A percentile compares a stretch with the other conserved stretches of the same genome.
Conservation (phyloP, 75 land plant species). For the Adiantum capillusveneris region DNA sequence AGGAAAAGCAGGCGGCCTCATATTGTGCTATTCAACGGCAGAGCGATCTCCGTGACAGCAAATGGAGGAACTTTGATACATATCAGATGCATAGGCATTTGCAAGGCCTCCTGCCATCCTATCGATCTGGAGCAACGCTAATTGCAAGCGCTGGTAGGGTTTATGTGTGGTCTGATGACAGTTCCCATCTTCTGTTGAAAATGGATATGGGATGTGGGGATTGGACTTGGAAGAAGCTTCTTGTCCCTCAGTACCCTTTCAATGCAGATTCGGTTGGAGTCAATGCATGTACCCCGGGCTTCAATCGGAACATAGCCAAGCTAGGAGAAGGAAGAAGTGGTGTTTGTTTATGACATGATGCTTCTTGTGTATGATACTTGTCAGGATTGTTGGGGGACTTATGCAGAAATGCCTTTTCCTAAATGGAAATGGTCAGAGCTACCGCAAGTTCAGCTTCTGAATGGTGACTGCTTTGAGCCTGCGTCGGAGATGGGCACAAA, state of each 20-base stretch:
- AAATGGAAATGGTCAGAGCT: no score
- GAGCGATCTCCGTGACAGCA: no score
- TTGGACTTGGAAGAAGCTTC: conserved; percentile 2
- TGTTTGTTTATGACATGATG: no score
- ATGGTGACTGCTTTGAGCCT: no score
- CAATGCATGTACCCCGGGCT: neutral
- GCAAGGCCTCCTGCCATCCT: neutral
- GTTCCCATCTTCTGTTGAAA: neutral
- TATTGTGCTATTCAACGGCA: no score
- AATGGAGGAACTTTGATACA: neutral
- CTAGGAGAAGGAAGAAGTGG: no score
- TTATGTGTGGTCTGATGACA: conserved; percentile 1
- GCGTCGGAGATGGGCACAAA: no score
- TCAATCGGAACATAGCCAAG: neutral
- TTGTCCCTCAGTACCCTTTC: neutral
- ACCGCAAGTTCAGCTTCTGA: no score
- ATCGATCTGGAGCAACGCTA: neutral
- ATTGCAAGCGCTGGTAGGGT: conserved; percentile 2
- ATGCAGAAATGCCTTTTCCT: no score
- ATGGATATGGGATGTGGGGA: conserved; percentile 5
- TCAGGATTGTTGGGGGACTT: no score
- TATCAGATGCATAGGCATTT: conserved; percentile 5
- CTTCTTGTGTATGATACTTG: no score
- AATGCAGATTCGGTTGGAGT: neutral
- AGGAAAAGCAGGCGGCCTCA: neutral